phyloP scores from a whole-genome alignment of 805 yeast species.

The Starmerella davenportii region DNA sequence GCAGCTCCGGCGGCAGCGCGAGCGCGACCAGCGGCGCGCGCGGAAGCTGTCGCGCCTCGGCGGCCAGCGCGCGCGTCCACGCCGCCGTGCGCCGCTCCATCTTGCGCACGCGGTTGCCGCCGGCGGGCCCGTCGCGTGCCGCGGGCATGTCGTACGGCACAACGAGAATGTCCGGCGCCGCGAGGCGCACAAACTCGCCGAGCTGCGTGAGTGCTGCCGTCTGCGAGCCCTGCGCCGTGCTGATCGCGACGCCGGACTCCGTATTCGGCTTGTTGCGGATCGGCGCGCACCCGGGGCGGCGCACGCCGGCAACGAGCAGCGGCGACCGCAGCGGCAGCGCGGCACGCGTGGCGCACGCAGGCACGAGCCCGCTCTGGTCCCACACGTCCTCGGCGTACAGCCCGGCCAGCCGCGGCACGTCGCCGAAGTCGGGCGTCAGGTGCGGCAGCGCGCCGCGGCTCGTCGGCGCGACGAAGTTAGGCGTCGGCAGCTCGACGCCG shows the following conservation, averaged over 20 bases:
- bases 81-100: constrained; percentile 22
- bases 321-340: constrained; percentile 20
- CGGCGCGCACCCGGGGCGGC: constrained; percentile 20
- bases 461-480: constrained; percentile 23
- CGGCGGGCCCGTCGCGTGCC: constrained; percentile 19
- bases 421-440: constrained; percentile 26
- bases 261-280: constrained; percentile 22
- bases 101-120: constrained; percentile 23
- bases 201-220: constrained; percentile 17
- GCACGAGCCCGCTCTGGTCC: constrained; percentile 18
- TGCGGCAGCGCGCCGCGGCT: constrained; percentile 28
- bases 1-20: constrained; percentile 21
- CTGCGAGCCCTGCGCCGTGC: constrained; percentile 25
- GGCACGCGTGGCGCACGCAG: constrained; percentile 8
- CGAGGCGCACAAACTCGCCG: constrained; percentile 11
- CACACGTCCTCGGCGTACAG: constrained; percentile 26
- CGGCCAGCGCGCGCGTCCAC: constrained; percentile 16
- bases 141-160: constrained; percentile 23
- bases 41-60: neutral
- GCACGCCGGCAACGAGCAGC: constrained; percentile 18
- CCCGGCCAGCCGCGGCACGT: constrained; percentile 16
- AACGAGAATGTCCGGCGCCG: constrained; percentile 22
- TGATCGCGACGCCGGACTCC: constrained; percentile 19
- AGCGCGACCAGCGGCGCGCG: constrained; percentile 12
- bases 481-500: constrained; percentile 19